These are phyloP conservation scores for Trichoderma atroviride DNA, from an alignment of 2,329 filamentous ascomycete genomes.

Conservation along the genomic window DNA sequence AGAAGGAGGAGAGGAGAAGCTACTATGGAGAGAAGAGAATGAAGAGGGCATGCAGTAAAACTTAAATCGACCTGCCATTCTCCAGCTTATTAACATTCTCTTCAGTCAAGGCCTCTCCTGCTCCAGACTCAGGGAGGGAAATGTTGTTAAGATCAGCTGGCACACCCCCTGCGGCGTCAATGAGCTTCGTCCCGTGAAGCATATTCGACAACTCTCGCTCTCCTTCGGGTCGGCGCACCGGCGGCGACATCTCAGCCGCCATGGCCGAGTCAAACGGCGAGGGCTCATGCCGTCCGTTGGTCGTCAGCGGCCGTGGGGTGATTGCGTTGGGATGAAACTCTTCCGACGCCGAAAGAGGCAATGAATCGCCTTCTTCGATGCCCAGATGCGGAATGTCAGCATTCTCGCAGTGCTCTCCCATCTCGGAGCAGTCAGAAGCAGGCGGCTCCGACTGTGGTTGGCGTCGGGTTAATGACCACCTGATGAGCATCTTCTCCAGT, in stretches of 20 bases:
- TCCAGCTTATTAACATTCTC: constrained; percentile 56
- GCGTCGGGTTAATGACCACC: constrained; percentile 58
- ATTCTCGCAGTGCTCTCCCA: constrained; percentile 47
- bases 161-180: constrained; percentile 48
- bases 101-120: constrained; percentile 53
- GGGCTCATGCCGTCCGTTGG: constrained; percentile 43
- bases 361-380: constrained; percentile 35
- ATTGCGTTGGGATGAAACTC: constrained; percentile 39
- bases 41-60: neutral
- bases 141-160: constrained; percentile 39
- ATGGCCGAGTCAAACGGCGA: constrained; percentile 47
- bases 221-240: constrained; percentile 41
- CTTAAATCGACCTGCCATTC: constrained; percentile 35
- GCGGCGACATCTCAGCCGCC: constrained; percentile 38
- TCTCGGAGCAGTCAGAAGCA: constrained; percentile 51
- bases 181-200: constrained; percentile 52
- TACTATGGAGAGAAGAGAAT: neutral
- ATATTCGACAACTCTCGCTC: constrained; percentile 48
- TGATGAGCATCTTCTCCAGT: constrained; percentile 70
- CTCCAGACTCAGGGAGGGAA: constrained; percentile 41
- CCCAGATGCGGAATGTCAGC: constrained; percentile 46
- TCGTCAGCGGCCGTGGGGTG: constrained; percentile 47
- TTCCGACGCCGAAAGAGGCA: constrained; percentile 30
- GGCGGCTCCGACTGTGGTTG: constrained; percentile 35
- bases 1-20: neutral